Conservation (phyloP, 2,329 filamentous ascomycete genomes). For the Graphiopsis chlorocephala region DNA sequence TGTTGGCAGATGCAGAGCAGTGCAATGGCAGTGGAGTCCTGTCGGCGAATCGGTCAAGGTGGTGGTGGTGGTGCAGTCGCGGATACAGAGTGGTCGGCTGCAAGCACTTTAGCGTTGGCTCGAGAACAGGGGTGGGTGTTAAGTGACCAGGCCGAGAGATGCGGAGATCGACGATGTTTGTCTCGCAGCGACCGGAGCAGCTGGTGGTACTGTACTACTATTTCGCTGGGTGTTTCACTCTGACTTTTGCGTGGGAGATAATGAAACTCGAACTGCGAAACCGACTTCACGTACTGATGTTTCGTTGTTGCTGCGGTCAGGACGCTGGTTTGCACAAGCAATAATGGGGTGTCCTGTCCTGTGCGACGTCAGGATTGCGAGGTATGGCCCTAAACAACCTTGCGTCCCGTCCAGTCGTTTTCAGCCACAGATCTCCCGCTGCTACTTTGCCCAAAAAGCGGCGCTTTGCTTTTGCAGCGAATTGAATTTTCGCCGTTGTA, state of each 20-base stretch:
- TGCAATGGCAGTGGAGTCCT: not conserved
- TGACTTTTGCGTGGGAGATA: not conserved
- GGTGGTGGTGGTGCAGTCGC: slow-evolving; percentile 9
- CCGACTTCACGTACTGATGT: not conserved
- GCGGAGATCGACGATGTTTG: not conserved
- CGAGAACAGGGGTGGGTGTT: not conserved
- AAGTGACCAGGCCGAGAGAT: not conserved
- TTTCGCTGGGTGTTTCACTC: not conserved
- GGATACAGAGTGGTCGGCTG: slow-evolving; percentile 4
- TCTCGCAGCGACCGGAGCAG: not conserved
- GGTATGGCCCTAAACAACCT: not conserved
- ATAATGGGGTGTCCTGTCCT: not conserved
- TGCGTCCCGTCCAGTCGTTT: not conserved
- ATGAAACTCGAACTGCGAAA: not conserved
- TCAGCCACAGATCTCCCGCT: slow-evolving; percentile 11
- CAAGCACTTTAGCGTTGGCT: slow-evolving; percentile 13
- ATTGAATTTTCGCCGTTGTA: not conserved
- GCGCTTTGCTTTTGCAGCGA: not conserved
- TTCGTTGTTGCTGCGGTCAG: not conserved
- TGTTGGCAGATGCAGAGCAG: not conserved
- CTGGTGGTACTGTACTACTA: too few species aligned
- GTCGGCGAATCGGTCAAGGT: not conserved
- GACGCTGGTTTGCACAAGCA: not conserved
- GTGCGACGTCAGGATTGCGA: slow-evolving; percentile 2
- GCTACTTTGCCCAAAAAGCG: not conserved